Percentiles rank a stretch among this genome's conserved stretches.
These are phyloP conservation scores for Trametes versicolor DNA, from an alignment of 1,284 basidiomycete species.

Conservation along the genomic window DNA sequence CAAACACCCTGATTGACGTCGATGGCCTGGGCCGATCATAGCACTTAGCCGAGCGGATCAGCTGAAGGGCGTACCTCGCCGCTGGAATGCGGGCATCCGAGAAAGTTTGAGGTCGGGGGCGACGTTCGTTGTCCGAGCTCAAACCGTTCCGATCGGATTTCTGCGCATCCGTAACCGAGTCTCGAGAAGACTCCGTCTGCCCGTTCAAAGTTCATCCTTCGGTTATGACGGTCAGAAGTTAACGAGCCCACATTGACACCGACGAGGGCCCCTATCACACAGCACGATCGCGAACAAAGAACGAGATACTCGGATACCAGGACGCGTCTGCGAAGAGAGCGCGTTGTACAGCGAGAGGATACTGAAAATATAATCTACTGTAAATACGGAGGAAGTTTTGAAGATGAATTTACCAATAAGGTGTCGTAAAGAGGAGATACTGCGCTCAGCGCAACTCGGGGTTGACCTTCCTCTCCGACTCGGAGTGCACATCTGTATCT, in stretches of 20 bases:
- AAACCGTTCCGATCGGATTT: neutral
- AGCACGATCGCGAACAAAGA: neutral
- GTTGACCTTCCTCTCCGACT: conserved; percentile 6
- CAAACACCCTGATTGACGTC: no score
- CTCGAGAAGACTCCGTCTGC: neutral
- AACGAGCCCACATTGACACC: no score
- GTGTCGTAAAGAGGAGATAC: neutral
- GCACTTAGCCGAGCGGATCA: no score
- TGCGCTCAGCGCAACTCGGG: conserved; percentile 9
- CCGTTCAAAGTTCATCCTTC: neutral
- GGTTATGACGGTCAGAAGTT: neutral
- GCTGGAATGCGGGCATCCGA: no score
- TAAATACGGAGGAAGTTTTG: neutral
- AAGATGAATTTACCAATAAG: neutral
- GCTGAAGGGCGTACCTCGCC: no score
- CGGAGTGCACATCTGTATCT: conserved; percentile 2
- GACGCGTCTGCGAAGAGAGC: neutral
- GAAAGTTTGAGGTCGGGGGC: neutral
- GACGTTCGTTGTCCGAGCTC: neutral
- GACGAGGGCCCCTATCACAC: no score
- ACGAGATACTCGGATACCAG: neutral
- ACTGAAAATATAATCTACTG: neutral
- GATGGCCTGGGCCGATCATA: no score
- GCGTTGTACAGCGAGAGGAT: conserved; percentile 5
- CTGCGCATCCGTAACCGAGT: neutral